phyloP scores from a whole-genome alignment of 1,284 basidiomycete genomes.

The Abortiporus biennis region DNA sequence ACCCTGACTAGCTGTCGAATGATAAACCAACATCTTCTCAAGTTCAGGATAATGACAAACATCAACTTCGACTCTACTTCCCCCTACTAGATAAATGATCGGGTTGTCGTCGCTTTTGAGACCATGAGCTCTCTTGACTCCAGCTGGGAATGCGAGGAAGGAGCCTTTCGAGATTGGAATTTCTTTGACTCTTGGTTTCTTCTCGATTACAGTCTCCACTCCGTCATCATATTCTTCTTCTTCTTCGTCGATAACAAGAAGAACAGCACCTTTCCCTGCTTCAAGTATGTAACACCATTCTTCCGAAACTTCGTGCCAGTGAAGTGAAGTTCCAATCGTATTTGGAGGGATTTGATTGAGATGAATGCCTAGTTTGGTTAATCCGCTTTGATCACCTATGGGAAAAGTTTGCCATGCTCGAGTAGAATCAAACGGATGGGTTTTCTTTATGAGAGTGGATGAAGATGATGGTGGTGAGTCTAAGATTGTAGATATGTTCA shows the following conservation, averaged over 20 bases:
- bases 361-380: constrained; percentile 21
- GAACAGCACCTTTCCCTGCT: constrained; percentile 17
- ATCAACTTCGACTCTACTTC: constrained; percentile 19
- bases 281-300: constrained; percentile 25
- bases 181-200: too few species aligned
- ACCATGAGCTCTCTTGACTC: constrained; percentile 13
- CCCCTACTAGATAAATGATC: constrained; percentile 21
- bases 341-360: constrained; percentile 18
- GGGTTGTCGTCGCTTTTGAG: constrained; percentile 16
- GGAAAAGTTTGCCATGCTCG: constrained; percentile 15
- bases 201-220: constrained; percentile 5
- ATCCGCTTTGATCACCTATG: constrained; percentile 20
- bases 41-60: constrained; percentile 17
- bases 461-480: too few species aligned
- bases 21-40: too few species aligned
- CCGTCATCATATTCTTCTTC: too few species aligned
- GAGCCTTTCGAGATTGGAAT: constrained; percentile 18
- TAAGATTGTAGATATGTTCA: too few species aligned
- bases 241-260: constrained; percentile 16
- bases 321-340: constrained; percentile 18
- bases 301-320: constrained; percentile 23
- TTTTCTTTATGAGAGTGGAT: too few species aligned
- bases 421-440: constrained; percentile 9
- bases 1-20: too few species aligned
- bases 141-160: constrained; percentile 23